Evolutionary conservation across 495 filamentous ascomycete genomes (phyloP).

Genomic region (Oidiodendron maius): DNA sequence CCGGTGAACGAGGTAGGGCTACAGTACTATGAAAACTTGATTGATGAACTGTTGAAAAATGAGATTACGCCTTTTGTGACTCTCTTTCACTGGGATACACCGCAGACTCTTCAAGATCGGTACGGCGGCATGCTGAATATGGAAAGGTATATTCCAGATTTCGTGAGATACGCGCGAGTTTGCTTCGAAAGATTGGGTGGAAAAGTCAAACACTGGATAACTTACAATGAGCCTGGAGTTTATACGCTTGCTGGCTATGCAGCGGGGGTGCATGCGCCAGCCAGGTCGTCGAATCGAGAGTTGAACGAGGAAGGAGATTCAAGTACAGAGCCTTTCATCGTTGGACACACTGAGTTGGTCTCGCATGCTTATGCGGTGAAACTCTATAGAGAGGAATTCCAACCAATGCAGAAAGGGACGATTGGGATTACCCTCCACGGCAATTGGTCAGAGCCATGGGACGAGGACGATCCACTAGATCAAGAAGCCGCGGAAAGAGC

Average conservation of each 20-base stretch:
- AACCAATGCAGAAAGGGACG: constrained; percentile 47
- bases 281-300: constrained; percentile 44
- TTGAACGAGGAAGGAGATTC: constrained; percentile 48
- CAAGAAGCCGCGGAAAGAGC: constrained; percentile 53
- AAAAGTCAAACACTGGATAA: constrained; percentile 57
- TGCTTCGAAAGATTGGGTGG: constrained; percentile 50
- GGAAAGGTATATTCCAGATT: constrained; percentile 51
- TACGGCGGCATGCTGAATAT: constrained; percentile 53
- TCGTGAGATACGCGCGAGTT: constrained; percentile 52
- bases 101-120: constrained; percentile 50
- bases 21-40: constrained; percentile 51
- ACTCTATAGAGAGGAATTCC: constrained; percentile 59
- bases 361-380: constrained; percentile 56
- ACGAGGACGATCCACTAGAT: constrained; percentile 45
- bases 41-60: constrained; percentile 49
- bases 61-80: constrained; percentile 55
- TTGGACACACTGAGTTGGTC: constrained; percentile 52
- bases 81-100: constrained; percentile 58
- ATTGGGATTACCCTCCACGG: constrained; percentile 56
- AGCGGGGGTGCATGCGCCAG: constrained; percentile 48
- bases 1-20: constrained; percentile 53
- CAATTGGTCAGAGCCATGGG: constrained; percentile 50
- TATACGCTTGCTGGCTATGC: constrained; percentile 45
- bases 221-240: constrained; percentile 58
- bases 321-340: constrained; percentile 50